phyloP scores from a whole-genome alignment of 768 basidiomycete species.

The Boletus sp. region DNA sequence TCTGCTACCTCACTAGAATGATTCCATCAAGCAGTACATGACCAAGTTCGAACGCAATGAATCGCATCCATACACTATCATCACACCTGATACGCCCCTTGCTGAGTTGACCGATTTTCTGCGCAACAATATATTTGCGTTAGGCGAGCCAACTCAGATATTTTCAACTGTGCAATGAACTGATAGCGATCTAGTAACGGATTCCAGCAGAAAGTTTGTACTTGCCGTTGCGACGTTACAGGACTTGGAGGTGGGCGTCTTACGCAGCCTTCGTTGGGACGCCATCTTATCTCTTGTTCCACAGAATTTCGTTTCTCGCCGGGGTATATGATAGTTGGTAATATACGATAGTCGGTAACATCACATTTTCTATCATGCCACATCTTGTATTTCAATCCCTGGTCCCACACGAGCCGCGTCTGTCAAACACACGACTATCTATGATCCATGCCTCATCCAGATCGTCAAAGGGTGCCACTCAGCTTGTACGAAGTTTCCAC shows the following conservation, averaged over 20 bases:
- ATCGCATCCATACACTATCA: slow-evolving; percentile 67
- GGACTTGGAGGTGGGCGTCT: slow-evolving; percentile 51
- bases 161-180: not conserved
- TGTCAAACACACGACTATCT: not conserved
- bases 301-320: slow-evolving; percentile 30
- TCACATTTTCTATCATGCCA: not conserved
- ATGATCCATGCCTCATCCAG: not conserved
- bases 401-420: not conserved
- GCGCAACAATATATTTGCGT: slow-evolving; percentile 64
- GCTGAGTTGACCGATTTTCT: slow-evolving; percentile 82
- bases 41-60: slow-evolving; percentile 66
- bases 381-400: not conserved
- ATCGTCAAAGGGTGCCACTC: not conserved
- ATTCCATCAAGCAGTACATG: slow-evolving; percentile 70
- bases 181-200: slow-evolving; percentile 62
- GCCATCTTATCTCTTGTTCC: not conserved
- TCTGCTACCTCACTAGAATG: slow-evolving; percentile 43
- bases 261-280: not conserved
- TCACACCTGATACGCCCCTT: slow-evolving; percentile 77
- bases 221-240: slow-evolving; percentile 75
- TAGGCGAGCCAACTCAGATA: slow-evolving; percentile 47
- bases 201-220: slow-evolving; percentile 76
- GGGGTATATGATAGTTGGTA: slow-evolving; percentile 20
- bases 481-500: not conserved
- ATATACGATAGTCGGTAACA: slow-evolving; percentile 9